phyloP scores from a whole-genome alignment of 2,329 filamentous ascomycete species.

The Colletotrichum sp. region DNA sequence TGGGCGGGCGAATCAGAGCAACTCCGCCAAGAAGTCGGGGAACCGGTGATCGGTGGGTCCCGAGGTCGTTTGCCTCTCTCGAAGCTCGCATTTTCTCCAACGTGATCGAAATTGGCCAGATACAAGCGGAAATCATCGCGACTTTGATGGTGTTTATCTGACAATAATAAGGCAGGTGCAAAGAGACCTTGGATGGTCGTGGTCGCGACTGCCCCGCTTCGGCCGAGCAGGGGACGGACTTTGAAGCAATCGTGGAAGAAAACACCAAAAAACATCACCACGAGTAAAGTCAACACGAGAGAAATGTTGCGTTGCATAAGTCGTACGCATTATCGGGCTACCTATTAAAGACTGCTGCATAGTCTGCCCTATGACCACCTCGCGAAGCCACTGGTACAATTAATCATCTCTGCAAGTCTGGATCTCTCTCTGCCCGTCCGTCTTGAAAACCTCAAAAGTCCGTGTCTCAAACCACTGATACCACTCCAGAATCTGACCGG shows the following conservation, averaged over 20 bases:
- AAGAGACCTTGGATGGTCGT: background rate
- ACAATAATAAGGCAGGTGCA: background rate
- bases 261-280: background rate
- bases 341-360: background rate
- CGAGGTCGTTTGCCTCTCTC: background rate
- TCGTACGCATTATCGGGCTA: background rate
- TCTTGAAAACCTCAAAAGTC: background rate
- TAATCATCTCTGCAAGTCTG: background rate
- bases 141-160: background rate
- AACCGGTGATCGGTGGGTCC: background rate
- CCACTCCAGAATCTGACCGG: background rate
- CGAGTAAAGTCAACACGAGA: background rate
- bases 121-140: background rate
- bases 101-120: background rate
- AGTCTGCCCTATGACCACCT: background rate
- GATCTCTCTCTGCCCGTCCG: background rate
- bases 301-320: background rate
- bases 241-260: background rate
- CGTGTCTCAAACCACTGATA: background rate
- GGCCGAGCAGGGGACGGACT: background rate
- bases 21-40: background rate
- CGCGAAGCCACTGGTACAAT: background rate
- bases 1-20: background rate
- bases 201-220: background rate
- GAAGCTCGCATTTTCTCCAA: background rate